phyloP scores from a whole-genome alignment of 768 basidiomycete genomes.

The Suillus tomentosus region DNA sequence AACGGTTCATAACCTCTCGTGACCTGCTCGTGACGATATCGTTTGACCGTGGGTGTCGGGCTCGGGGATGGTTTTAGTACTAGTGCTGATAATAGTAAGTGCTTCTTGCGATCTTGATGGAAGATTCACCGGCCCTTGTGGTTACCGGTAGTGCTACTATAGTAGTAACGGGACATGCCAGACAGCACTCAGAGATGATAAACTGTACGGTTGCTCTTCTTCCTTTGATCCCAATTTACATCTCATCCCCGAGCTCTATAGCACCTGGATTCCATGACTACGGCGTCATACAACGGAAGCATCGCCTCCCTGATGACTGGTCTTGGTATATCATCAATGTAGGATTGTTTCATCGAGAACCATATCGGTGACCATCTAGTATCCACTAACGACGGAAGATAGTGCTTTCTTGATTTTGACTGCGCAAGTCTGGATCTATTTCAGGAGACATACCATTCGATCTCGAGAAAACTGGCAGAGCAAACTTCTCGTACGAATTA shows the following conservation, averaged over 20 bases:
- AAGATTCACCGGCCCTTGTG: not conserved
- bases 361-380: not conserved
- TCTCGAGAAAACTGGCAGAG: not conserved
- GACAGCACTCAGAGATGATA: not conserved
- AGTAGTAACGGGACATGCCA: not conserved
- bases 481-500: not conserved
- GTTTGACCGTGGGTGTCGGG: not conserved
- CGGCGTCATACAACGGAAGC: not conserved
- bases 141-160: not conserved
- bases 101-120: not conserved
- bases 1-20: not conserved
- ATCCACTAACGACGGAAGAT: not conserved
- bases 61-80: not conserved
- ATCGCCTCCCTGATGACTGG: not conserved
- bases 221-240: not conserved
- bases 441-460: not conserved
- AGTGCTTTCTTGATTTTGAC: conserved; percentile 6
- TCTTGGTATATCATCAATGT: conserved; percentile 5
- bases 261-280: not conserved
- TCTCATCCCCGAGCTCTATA: not conserved
- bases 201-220: not conserved
- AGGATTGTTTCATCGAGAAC: not conserved
- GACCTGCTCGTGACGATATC: not conserved
- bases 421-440: conserved; percentile 4
- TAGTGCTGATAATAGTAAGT: not conserved